phyloP scores from a whole-genome alignment of 768 basidiomycete genomes.

The Baorangia bicolor region DNA sequence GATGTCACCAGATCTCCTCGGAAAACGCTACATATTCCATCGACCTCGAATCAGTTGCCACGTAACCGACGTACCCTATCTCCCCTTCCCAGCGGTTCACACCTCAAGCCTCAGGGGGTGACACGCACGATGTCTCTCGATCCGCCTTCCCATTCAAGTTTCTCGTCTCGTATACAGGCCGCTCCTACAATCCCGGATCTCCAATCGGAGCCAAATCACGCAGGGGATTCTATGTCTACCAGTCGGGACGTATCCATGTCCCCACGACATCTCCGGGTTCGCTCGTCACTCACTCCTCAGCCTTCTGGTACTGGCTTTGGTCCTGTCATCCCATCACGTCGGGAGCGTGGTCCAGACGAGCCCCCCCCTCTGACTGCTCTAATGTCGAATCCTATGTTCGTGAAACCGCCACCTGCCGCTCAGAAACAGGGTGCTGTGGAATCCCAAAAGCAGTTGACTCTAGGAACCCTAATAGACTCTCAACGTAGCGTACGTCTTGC shows the following conservation, averaged over 20 bases:
- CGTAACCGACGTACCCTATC: slow-evolving; percentile 43
- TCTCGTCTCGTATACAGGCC: slow-evolving; percentile 25
- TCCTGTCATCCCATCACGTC: slow-evolving; percentile 38
- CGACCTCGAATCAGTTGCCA: slow-evolving; percentile 32
- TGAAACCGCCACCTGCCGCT: slow-evolving; percentile 51
- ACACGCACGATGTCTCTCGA: slow-evolving; percentile 75
- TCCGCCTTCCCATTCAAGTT: slow-evolving; percentile 42
- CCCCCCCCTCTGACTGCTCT: slow-evolving; percentile 67
- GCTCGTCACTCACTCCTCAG: slow-evolving; percentile 70
- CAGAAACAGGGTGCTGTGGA: slow-evolving; percentile 24
- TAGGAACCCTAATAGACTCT: slow-evolving; percentile 59
- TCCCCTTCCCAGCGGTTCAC: slow-evolving; percentile 35
- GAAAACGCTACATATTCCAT: slow-evolving; percentile 32
- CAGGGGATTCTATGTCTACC: slow-evolving; percentile 19
- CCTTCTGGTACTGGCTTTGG: slow-evolving; percentile 46
- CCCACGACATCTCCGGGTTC: slow-evolving; percentile 50
- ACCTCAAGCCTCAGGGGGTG: slow-evolving; percentile 35
- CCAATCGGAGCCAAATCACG: slow-evolving; percentile 20
- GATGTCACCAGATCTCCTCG: slow-evolving; percentile 28
- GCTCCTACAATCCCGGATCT: slow-evolving; percentile 37
- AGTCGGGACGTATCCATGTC: slow-evolving; percentile 47
- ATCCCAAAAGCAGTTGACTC: slow-evolving; percentile 41
- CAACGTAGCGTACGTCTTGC: slow-evolving; percentile 49
- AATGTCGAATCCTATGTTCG: slow-evolving; percentile 64
- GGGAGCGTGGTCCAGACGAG: slow-evolving; percentile 57